Percentiles rank a stretch among this genome's conserved stretches.
These are phyloP conservation scores for Obba rivulosa DNA, from an alignment of 768 basidiomycete species.

Conservation along the genomic window DNA sequence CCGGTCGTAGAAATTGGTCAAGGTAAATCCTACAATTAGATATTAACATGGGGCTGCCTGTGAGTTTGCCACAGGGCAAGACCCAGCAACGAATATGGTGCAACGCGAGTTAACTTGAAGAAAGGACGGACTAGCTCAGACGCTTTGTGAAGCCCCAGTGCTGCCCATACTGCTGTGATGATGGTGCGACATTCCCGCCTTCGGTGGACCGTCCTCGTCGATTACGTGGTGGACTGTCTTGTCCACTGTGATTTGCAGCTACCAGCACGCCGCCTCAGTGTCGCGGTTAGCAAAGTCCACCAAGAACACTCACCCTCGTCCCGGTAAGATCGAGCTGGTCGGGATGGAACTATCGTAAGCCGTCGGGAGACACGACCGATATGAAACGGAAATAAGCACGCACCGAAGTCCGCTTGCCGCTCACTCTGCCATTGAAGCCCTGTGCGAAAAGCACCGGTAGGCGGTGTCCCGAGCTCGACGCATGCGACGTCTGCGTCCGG, in stretches of 20 bases:
- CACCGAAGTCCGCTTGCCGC: constrained; percentile 10
- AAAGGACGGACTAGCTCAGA: too few species aligned
- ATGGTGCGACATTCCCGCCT: too few species aligned
- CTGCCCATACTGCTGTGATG: too few species aligned
- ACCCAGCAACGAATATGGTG: too few species aligned
- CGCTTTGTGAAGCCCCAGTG: too few species aligned
- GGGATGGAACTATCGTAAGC: constrained; percentile 4
- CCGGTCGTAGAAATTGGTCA: too few species aligned
- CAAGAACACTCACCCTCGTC: constrained; percentile 9
- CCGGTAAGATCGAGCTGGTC: constrained; percentile 10
- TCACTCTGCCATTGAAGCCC: background rate
- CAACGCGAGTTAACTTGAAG: too few species aligned
- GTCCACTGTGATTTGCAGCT: constrained; percentile 23
- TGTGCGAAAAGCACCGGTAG: constrained; percentile 16
- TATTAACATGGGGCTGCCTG: too few species aligned
- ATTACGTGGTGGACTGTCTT: constrained; percentile 21
- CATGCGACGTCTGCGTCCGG: constrained; percentile 5
- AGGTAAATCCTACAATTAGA: too few species aligned
- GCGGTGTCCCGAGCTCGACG: constrained; percentile 12
- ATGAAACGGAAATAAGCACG: background rate
- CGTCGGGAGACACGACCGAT: constrained; percentile 1
- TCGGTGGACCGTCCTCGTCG: constrained; percentile 8
- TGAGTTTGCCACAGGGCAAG: too few species aligned
- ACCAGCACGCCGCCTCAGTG: background rate
- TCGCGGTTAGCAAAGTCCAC: background rate